A percentile compares a stretch with the other conserved stretches of the same genome.
Evolutionary conservation across 73 alveolate genomes (phyloP).

Genomic region (Urostyla sp.): DNA sequence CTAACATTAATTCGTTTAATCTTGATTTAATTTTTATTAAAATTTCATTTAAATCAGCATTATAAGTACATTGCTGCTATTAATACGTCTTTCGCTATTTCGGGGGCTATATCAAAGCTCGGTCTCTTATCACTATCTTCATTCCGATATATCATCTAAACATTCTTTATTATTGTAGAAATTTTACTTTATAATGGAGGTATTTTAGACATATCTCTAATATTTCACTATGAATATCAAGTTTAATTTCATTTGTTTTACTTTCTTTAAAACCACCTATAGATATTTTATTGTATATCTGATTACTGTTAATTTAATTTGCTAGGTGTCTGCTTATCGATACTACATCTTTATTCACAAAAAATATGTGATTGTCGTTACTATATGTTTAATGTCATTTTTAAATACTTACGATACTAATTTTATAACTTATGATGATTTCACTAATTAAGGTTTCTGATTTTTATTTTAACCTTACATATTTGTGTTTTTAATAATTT

Average conservation of each 20-base stretch:
- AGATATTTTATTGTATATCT: background rate
- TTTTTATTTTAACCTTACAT: background rate
- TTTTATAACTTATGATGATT: background rate
- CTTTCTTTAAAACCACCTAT: conserved; percentile 42
- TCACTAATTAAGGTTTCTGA: background rate
- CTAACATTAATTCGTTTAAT: conserved; percentile 2
- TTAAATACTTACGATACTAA: background rate
- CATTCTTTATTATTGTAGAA: background rate
- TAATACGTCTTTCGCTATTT: conserved; percentile 9
- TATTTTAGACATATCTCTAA: conserved; percentile 21
- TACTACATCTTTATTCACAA: conserved; percentile 27
- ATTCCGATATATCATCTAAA: background rate
- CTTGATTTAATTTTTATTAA: background rate
- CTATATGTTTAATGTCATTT: background rate
- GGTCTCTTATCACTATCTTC: conserved; percentile 30
- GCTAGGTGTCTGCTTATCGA: conserved; percentile 12
- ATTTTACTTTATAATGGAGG: conserved; percentile 33
- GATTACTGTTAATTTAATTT: conserved; percentile 16
- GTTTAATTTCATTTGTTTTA: conserved; percentile 12
- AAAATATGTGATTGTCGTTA: conserved; percentile 2
- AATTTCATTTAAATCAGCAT: background rate
- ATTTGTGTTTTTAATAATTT: background rate
- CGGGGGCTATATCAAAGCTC: background rate
- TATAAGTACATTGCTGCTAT: conserved; percentile 28
- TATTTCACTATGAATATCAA: conserved; percentile 13